phyloP scores from a whole-genome alignment of 495 filamentous ascomycete species.

The Trichoderma reesei region DNA sequence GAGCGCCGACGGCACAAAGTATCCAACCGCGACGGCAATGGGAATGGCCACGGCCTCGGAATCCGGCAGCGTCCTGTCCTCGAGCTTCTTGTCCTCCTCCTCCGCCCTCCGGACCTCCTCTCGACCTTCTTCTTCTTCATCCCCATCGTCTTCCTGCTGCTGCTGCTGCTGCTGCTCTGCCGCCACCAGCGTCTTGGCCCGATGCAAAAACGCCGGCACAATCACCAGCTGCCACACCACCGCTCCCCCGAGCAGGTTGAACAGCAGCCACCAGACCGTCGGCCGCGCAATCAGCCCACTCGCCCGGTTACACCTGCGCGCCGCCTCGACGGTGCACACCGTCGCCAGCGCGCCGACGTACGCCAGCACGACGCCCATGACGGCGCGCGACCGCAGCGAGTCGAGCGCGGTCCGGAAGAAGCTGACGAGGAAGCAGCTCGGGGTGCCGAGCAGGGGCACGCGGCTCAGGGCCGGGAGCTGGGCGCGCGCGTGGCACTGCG shows the following conservation, averaged over 20 bases:
- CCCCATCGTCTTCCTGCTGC: background rate
- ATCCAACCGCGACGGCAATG: conserved; percentile 28
- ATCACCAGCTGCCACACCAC: conserved; percentile 33
- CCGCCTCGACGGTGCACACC: conserved; percentile 27
- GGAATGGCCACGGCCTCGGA: conserved; percentile 32
- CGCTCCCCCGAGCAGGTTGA: conserved; percentile 30
- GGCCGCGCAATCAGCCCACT: conserved; percentile 26
- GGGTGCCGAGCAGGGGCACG: conserved; percentile 26
- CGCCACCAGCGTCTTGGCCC: conserved; percentile 20
- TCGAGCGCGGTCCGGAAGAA: conserved; percentile 26
- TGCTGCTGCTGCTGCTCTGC: conserved; percentile 13
- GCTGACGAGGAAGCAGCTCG: conserved; percentile 30
- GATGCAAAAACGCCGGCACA: conserved; percentile 30
- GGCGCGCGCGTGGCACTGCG: conserved; percentile 31
- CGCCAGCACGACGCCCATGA: conserved; percentile 21
- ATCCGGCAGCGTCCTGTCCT: conserved; percentile 15
- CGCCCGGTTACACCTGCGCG: conserved; percentile 27
- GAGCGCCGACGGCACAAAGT: conserved; percentile 33
- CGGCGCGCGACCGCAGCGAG: conserved; percentile 17
- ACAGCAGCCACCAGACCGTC: conserved; percentile 28
- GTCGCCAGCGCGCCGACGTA: conserved; percentile 28
- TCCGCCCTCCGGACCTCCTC: too few relatives aligned
- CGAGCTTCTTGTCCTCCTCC: too few relatives aligned
- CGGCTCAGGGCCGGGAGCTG: conserved; percentile 25
- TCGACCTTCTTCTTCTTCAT: background rate